Evolutionary conservation across 208 protist species (phyloP).

Genomic region (Acanthamoeba sp.): DNA sequence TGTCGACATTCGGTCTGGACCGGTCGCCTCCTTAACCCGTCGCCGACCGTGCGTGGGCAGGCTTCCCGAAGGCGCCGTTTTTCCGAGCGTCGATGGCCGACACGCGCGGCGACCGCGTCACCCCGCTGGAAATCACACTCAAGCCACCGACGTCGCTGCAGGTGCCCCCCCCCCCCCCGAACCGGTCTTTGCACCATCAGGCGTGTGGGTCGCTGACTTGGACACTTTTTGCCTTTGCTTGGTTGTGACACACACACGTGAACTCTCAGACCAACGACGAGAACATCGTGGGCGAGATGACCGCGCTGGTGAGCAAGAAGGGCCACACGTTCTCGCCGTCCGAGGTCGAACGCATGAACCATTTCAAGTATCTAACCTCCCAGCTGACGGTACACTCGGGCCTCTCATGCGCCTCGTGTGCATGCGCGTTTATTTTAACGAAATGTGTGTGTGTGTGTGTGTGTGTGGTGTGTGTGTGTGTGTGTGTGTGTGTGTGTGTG

Average conservation of each 20-base stretch:
- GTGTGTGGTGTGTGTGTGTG: too few species aligned
- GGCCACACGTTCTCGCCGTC: background rate
- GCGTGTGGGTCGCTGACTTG: too few species aligned
- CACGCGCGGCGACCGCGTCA: background rate
- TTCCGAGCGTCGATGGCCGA: constrained; percentile 32
- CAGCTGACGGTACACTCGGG: background rate
- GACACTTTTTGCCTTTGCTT: background rate
- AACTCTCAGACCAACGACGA: background rate
- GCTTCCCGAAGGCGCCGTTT: constrained; percentile 6
- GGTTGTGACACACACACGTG: too few species aligned
- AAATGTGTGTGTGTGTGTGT: too few species aligned
- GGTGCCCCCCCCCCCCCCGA: background rate
- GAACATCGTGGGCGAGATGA: background rate
- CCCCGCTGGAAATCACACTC: constrained; percentile 1
- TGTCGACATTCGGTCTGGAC: too few species aligned
- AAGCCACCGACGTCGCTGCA: background rate
- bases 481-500: background rate
- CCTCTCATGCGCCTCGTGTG: background rate
- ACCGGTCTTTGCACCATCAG: background rate
- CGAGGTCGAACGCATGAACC: background rate
- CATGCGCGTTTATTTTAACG: background rate
- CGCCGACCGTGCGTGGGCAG: background rate
- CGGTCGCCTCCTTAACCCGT: too few species aligned
- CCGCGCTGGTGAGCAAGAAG: background rate
- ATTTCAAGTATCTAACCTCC: background rate